Base-by-base conservation (phyloP, 163 green algal genomes). In the Smithsoniella earleae region DNA sequence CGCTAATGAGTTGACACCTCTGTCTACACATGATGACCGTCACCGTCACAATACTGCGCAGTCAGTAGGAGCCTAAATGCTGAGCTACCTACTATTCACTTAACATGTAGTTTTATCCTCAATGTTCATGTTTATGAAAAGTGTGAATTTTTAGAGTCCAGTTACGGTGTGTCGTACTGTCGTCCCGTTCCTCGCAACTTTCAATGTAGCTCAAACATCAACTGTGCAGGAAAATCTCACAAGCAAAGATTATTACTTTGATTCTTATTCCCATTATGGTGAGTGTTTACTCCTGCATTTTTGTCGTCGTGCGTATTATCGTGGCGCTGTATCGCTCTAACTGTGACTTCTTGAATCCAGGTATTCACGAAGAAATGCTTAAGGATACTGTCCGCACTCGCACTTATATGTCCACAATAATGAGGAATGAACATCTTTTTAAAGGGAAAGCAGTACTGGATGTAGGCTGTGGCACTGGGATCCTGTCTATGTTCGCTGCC, bases 361-460 rank as follows among this genome's bases (percentile, higher is more conserved):
- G 91, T 73, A 97, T 97, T 75, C 92, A 97, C 76, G 87, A 96
- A 74, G 90, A 96, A 79, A 97, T 97, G 92, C 89, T 97, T 22
- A 94, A 94, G 66, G 92, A 97, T 81, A 80, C 77, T 46, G 86
- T 95, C 13, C 84, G 89, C 64, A 97, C 91, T 0, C 78, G 80
- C 20, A 90, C 82, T 44, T 96, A 96, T 80, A 88, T 90, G 77
- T 84, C 87, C 46, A 80, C 90, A 45, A 92, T 96, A 72, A 73
- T 90, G 46, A 84, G 84, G 45, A 97, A 96, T 73, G 64, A 75
- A 28, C 77, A 82, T 34, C 76, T 94, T 25, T 89, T 97, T 77
- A 86, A 89, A 66, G 90, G 77, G 75, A 92, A 92, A 76, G 78
- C 89, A 1, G 92, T 97, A 20, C 81, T 97, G 30, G 92, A 97